A percentile compares a stretch with the other conserved stretches of the same genome.
These are phyloP conservation scores for Sordaria brevicollis DNA, from an alignment of 495 filamentous ascomycete genomes.

Conservation along the genomic window DNA sequence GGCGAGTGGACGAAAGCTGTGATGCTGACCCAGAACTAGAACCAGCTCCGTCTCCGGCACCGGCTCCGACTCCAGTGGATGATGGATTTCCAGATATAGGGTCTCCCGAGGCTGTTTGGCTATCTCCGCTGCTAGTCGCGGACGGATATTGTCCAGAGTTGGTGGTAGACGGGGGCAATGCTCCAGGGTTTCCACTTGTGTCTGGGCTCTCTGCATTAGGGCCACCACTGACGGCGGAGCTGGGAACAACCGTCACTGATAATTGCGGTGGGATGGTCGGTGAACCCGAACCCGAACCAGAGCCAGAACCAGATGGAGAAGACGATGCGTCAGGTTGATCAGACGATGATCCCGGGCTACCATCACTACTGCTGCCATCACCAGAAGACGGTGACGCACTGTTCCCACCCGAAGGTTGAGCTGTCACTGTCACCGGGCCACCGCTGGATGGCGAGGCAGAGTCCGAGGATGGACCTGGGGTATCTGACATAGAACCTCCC, in stretches of 20 bases:
- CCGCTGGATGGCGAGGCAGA: not conserved
- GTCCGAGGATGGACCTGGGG: not conserved
- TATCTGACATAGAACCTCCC: not conserved
- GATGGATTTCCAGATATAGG: not conserved
- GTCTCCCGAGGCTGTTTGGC: not conserved
- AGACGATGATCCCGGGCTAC: not conserved
- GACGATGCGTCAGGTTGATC: not conserved
- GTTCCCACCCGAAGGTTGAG: not conserved
- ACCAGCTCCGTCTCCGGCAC: not conserved
- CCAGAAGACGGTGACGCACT: not conserved
- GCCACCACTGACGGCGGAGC: not conserved
- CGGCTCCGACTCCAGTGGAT: not conserved
- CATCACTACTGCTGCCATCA: not conserved
- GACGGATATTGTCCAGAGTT: not conserved
- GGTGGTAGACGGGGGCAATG: not conserved
- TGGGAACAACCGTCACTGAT: not conserved
- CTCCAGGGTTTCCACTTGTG: not conserved
- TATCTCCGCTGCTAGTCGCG: not conserved
- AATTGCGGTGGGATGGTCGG: not conserved
- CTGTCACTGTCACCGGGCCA: not conserved
- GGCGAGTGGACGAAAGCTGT: not conserved
- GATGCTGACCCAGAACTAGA: not conserved
- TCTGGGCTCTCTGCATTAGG: not conserved
- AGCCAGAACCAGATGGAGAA: not conserved
- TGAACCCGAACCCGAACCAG: not conserved